phyloP scores from a whole-genome alignment of 2,329 filamentous ascomycete species.

The Orbilia oligospora region DNA sequence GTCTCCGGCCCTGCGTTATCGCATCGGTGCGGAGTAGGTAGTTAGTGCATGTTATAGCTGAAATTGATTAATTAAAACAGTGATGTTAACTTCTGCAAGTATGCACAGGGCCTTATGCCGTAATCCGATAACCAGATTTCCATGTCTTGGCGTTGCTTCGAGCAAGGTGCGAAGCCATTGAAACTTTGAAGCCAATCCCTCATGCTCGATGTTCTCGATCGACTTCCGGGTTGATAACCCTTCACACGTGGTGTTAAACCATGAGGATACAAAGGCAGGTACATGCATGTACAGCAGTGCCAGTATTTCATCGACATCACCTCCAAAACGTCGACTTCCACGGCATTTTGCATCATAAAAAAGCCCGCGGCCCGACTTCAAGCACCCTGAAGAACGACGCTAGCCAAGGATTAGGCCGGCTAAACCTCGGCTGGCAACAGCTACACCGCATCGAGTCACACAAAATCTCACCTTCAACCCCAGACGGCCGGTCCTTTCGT shows the following conservation, averaged over 20 bases:
- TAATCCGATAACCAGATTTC: slow-evolving; percentile 23
- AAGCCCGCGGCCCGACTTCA: slow-evolving; percentile 3
- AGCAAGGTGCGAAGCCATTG: background rate
- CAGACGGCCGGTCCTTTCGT: background rate
- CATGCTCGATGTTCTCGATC: background rate
- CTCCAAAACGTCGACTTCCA: background rate
- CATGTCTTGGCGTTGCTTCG: slow-evolving; percentile 29
- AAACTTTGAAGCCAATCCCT: background rate
- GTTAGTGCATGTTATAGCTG: background rate
- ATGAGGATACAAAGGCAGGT: background rate
- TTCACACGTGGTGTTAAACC: background rate
- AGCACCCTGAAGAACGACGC: background rate
- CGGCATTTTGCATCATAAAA: background rate
- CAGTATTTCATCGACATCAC: background rate
- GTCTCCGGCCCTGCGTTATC: background rate
- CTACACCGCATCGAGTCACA: slow-evolving; percentile 36
- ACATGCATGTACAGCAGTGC: background rate
- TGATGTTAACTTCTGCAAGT: background rate
- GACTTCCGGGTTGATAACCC: background rate
- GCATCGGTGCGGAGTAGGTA: background rate
- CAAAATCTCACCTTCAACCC: slow-evolving; percentile 27
- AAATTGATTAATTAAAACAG: background rate
- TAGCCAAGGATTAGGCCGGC: slow-evolving; percentile 24
- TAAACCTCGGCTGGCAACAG: slow-evolving; percentile 40
- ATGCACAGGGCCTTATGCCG: slow-evolving; percentile 15